Conservation (phyloP, 2,329 filamentous ascomycete genomes). For the Sordariomycetes sp. region DNA sequence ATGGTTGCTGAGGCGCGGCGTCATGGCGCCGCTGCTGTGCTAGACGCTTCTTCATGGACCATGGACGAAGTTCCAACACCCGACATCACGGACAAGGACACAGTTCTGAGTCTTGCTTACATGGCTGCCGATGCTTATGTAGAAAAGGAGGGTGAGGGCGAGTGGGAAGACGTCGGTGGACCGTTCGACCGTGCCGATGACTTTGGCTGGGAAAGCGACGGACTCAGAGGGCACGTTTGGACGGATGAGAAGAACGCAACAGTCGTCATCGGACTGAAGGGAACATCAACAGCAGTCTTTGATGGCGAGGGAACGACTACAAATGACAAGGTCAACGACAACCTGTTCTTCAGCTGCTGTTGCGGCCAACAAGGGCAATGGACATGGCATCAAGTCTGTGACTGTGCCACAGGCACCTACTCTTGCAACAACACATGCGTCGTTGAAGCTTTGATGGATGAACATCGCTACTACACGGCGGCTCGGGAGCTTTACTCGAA, state of each 20-base stretch:
- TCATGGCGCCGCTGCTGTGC: constrained; percentile 55
- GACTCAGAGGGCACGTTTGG: constrained; percentile 86
- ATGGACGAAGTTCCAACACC: constrained; percentile 71
- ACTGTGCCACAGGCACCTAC: constrained; percentile 81
- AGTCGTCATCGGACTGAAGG: constrained; percentile 86
- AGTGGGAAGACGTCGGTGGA: constrained; percentile 75
- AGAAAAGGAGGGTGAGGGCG: constrained; percentile 55
- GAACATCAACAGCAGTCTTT: constrained; percentile 82
- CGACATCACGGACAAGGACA: constrained; percentile 77
- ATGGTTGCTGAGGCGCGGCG: constrained; percentile 66
- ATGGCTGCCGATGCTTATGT: constrained; percentile 92
- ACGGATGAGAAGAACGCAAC: constrained; percentile 79
- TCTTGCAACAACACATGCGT: constrained; percentile 92
- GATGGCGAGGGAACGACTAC: constrained; percentile 96
- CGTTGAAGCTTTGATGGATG: constrained; percentile 60
- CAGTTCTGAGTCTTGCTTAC: constrained; percentile 72
- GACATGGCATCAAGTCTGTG: constrained; percentile 86
- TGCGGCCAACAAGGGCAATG: constrained; percentile 89
- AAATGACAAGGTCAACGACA: constrained; percentile 96
- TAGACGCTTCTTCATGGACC: constrained; percentile 72
- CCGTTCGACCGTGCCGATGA: constrained; percentile 79
- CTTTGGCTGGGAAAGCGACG: constrained; percentile 89
- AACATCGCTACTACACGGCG: constrained; percentile 87
- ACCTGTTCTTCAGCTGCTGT: constrained; percentile 96
- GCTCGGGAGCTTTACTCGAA: constrained; percentile 87